A percentile compares a stretch with the other conserved stretches of the same genome.
phyloP scores from a whole-genome alignment of 345 rosid genomes.

The Stellera chamaejasme region DNA sequence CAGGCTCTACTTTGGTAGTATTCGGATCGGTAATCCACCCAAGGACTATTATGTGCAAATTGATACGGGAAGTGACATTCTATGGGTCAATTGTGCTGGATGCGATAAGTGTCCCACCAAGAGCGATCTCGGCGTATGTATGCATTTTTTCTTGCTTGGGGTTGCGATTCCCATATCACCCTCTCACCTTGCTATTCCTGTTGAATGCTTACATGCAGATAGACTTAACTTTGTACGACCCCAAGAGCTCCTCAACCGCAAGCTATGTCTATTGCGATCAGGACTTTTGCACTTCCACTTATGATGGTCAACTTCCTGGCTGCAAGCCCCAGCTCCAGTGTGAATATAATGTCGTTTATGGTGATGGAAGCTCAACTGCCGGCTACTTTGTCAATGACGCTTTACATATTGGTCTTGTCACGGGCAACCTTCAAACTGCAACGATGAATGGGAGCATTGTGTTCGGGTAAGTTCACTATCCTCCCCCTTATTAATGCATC shows the following conservation, averaged over 20 bases:
- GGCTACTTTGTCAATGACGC: slow-evolving; percentile 64
- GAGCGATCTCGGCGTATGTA: slow-evolving; percentile 67
- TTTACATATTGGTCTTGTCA: slow-evolving; percentile 36
- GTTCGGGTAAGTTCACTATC: slow-evolving; percentile 52
- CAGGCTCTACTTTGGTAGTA: slow-evolving; percentile 71
- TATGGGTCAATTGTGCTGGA: slow-evolving; percentile 76
- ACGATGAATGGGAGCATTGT: slow-evolving; percentile 37
- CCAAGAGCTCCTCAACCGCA: slow-evolving; percentile 36
- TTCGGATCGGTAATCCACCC: slow-evolving; percentile 67
- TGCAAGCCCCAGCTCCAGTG: slow-evolving; percentile 44
- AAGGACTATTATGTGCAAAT: slow-evolving; percentile 78
- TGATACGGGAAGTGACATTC: slow-evolving; percentile 89
- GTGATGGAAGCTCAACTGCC: slow-evolving; percentile 73
- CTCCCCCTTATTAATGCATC: not conserved
- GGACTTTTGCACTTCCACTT: slow-evolving; percentile 44
- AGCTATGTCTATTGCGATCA: slow-evolving; percentile 40
- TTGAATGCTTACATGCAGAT: slow-evolving; percentile 32
- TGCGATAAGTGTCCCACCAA: slow-evolving; percentile 63
- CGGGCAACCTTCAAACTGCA: slow-evolving; percentile 45
- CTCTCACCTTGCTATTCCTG: not conserved
- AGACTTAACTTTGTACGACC: slow-evolving; percentile 42
- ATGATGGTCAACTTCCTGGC: slow-evolving; percentile 33
- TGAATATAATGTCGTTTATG: slow-evolving; percentile 55
- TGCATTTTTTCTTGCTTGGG: slow-evolving; percentile 5
- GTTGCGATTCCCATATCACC: not conserved